phyloP scores from a whole-genome alignment of 768 basidiomycete species.

The Russula sp. region DNA sequence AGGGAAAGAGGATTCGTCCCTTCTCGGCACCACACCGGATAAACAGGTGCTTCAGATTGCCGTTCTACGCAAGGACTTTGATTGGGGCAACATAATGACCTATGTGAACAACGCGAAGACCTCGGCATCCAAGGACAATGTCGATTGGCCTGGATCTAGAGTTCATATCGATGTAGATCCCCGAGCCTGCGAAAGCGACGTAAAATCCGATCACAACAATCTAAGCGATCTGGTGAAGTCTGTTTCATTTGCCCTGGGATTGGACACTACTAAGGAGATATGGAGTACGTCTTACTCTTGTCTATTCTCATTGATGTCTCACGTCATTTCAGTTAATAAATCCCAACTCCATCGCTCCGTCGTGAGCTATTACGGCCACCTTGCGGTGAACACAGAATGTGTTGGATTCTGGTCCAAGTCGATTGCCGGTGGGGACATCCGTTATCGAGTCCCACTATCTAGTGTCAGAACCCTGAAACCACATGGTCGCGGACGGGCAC shows the following conservation, averaged over 20 bases:
- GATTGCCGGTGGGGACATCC: conserved; percentile 10
- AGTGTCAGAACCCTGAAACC: conserved; percentile 9
- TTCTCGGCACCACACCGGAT: conserved; percentile 4
- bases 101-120: neutral
- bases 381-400: conserved; percentile 14
- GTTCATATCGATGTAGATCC: conserved; percentile 17
- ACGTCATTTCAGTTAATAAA: conserved; percentile 7
- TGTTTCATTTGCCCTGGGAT: conserved; percentile 7
- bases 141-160: conserved; percentile 15
- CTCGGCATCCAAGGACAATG: neutral
- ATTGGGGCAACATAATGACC: conserved; percentile 5
- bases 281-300: conserved; percentile 10
- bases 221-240: conserved; percentile 9
- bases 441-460: conserved; percentile 18
- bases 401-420: conserved; percentile 21
- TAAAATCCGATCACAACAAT: neutral
- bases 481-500: neutral
- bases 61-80: conserved; percentile 4
- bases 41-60: conserved; percentile 19
- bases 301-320: neutral
- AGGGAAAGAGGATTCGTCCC: neutral
- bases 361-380: conserved; percentile 7
- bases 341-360: conserved; percentile 14
- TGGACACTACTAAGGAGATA: conserved; percentile 14
- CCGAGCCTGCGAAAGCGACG: neutral